phyloP scores from a whole-genome alignment of 2,329 filamentous ascomycete species.

The Orbilia blumenaviensis region DNA sequence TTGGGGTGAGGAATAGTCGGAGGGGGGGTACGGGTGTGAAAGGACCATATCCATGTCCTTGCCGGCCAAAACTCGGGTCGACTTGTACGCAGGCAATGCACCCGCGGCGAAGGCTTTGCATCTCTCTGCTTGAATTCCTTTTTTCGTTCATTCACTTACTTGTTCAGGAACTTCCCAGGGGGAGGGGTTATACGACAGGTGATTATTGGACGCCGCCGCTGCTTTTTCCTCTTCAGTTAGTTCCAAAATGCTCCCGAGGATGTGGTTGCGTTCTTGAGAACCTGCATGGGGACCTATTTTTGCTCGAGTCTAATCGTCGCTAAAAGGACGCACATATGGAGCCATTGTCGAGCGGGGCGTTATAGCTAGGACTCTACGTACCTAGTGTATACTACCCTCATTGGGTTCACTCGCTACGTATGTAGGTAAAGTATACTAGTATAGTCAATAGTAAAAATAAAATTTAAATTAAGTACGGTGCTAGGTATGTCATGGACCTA shows the following conservation, averaged over 20 bases:
- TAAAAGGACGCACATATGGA: slow-evolving; percentile 34
- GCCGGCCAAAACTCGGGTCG: slow-evolving; percentile 43
- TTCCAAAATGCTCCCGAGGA: slow-evolving; percentile 39
- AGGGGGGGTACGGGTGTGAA: not conserved
- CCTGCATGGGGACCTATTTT: slow-evolving; percentile 49
- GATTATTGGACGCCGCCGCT: slow-evolving; percentile 45
- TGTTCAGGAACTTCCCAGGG: not conserved
- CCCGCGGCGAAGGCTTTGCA: slow-evolving; percentile 46
- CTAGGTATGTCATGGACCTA: no score
- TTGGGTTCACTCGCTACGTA: slow-evolving; percentile 28
- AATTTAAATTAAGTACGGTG: no score
- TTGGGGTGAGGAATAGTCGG: no score
- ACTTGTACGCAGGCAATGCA: slow-evolving; percentile 47
- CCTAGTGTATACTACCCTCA: no score
- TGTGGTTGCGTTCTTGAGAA: slow-evolving; percentile 38
- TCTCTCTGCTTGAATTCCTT: not conserved
- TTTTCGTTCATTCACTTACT: not conserved
- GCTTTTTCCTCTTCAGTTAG: slow-evolving; percentile 3
- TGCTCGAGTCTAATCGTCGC: slow-evolving; percentile 42
- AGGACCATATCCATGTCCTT: not conserved
- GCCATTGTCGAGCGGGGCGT: slow-evolving; percentile 50
- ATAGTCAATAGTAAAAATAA: no score
- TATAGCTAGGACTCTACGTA: slow-evolving; percentile 25
- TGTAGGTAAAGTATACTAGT: not conserved
- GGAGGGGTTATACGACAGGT: slow-evolving; percentile 24